Base-by-base conservation (phyloP, 805 yeast genomes). In the Helenozyma baotianmanensis region DNA sequence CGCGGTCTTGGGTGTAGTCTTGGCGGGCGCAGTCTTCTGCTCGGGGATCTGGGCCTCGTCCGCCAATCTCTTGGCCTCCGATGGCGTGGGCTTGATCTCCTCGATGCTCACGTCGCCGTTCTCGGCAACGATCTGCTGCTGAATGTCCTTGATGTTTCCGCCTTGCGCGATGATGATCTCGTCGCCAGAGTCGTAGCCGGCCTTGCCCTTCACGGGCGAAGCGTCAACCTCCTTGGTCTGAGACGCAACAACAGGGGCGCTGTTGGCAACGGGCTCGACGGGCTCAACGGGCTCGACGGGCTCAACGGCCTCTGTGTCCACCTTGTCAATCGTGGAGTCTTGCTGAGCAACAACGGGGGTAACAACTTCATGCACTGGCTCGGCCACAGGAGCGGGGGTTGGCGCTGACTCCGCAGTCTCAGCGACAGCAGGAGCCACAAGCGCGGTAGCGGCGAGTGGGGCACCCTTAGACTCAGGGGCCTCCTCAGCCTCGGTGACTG, bases 81-180 rank as follows among this genome's bases (percentile, higher is more conserved):
- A 53, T 19, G 51, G 57, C 23, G 67, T 60, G 14, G 71, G 71
- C 45, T 62, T 50, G 44, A 66, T 57, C 47, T 66, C 69, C 49
- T 65, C 71, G 24, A 65, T 54, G 18, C 59, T 53, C 11, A 60
- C 63, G 25, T 57, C 61, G 23, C 59, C 61, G 21, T 55, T 55
- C 42, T 54, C 65, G 33, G 53, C 50, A 24, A 50, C 53, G 31
- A 64, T 51, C 27, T 58, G 61, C 28, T 59, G 54, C 35, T 55
- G 64, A 30, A 61, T 50, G 21, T 56, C 60, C 23, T 53, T 45
- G 26, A 40, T 37, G 27, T 52, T 48, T 4, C 50, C 52, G 17
- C 70, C 71, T 30, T 58, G 60, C n/a, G 70, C 65, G 29, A 64
- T 51, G 31, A 65, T 53, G 31, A 66, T 62, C 40, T 62, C 68